A percentile compares a stretch with the other conserved stretches of the same genome.
phyloP scores from a whole-genome alignment of 352 stramenopile genomes.

The Globisporangium paddicum region DNA sequence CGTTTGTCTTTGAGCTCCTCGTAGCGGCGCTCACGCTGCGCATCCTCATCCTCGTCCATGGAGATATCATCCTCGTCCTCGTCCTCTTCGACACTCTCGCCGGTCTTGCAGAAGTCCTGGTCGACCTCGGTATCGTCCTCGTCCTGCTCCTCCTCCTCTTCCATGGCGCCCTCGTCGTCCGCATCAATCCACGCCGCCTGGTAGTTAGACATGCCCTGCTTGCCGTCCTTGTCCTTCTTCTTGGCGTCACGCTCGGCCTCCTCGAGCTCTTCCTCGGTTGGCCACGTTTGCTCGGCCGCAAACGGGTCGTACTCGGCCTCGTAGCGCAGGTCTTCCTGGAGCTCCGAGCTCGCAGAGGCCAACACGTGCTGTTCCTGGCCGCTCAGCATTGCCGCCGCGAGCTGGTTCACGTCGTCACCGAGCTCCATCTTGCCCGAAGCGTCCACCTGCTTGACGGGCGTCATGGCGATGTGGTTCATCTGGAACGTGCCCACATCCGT shows the following conservation, averaged over 20 bases:
- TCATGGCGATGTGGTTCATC: conserved; percentile 67
- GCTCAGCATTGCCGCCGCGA: conserved; percentile 13
- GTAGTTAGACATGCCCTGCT: conserved; percentile 87
- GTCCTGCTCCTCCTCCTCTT: conserved; percentile 37
- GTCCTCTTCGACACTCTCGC: conserved; percentile 45
- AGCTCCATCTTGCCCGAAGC: conserved; percentile 34
- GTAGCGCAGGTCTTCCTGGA: conserved; percentile 81
- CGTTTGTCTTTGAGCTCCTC: conserved; percentile 74
- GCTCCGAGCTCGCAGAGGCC: conserved; percentile 47
- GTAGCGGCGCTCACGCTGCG: conserved; percentile 26
- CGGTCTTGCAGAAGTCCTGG: conserved; percentile 78
- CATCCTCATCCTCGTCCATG: conserved; percentile 65
- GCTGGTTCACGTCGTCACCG: conserved; percentile 19
- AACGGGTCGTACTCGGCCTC: conserved; percentile 92
- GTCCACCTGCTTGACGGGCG: conserved; percentile 38
- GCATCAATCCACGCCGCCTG: conserved; percentile 93
- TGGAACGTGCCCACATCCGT: conserved; percentile 94
- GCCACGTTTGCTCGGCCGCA: conserved; percentile 97
- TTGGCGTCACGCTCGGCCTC: conserved; percentile 72
- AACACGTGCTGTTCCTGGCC: conserved; percentile 36
- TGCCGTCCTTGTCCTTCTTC: conserved; percentile 32
- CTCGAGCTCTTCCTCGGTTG: conserved; percentile 93
- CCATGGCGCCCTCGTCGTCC: conserved; percentile 58
- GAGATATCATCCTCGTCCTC: conserved; percentile 74
- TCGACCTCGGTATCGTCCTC: conserved; percentile 50